Percentiles rank a stretch among this genome's conserved stretches.
These are phyloP conservation scores for Candida glucosophila DNA, from an alignment of 1,139 yeast genomes.

Conservation along the genomic window DNA sequence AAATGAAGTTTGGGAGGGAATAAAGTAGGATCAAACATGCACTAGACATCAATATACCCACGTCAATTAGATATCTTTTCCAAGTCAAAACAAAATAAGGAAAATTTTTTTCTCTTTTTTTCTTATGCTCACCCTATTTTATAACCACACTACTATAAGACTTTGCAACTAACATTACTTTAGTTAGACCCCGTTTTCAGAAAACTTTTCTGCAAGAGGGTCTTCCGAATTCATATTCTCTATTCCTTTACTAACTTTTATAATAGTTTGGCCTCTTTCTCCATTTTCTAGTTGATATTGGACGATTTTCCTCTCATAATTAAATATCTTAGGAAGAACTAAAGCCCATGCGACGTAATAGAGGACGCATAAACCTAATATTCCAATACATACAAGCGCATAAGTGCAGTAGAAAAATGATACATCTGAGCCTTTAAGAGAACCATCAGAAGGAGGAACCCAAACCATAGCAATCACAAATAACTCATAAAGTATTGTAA, in stretches of 20 bases:
- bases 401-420: slow-evolving; percentile 22
- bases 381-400: slow-evolving; percentile 19
- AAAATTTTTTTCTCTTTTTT: no score
- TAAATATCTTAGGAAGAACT: slow-evolving; percentile 24
- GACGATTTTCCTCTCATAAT: slow-evolving; percentile 23
- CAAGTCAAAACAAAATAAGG: no score
- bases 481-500: slow-evolving; percentile 20
- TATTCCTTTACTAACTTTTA: slow-evolving; percentile 22
- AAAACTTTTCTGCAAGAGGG: no score
- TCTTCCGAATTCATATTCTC: no score
- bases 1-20: no score
- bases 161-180: no score
- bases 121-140: no score
- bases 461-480: slow-evolving; percentile 32
- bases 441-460: slow-evolving; percentile 27
- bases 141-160: no score
- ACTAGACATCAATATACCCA: no score
- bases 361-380: slow-evolving; percentile 18
- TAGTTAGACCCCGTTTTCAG: no score
- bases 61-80: no score
- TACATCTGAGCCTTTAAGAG: slow-evolving; percentile 28
- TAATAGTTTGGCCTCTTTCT: slow-evolving; percentile 30
- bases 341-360: slow-evolving; percentile 30
- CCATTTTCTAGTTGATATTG: slow-evolving; percentile 25
- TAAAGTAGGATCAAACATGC: no score